Evolutionary conservation across 148 eudicot genomes (phyloP).

Genomic region (Vaccinium darrowii): DNA sequence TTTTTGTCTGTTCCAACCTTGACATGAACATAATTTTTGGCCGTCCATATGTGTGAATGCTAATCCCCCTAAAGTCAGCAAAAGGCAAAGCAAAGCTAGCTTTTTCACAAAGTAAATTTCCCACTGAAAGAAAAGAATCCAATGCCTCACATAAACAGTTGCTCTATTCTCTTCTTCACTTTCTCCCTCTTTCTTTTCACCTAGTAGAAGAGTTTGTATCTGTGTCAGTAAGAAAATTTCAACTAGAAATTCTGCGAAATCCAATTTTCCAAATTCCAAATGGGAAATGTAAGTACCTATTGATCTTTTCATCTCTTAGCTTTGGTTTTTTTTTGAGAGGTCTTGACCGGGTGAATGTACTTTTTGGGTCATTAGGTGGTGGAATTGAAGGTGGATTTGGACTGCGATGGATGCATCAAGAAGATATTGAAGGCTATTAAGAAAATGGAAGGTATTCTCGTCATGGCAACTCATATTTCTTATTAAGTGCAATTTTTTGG

Average conservation of each 20-base stretch:
- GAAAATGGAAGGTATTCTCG: conserved; percentile 68
- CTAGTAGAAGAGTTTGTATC: background rate
- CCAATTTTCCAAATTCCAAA: background rate
- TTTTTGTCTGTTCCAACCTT: conserved; percentile 5
- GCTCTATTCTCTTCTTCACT: background rate
- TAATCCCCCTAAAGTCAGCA: conserved; percentile 17
- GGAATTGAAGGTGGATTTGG: conserved; percentile 86
- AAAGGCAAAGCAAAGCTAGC: conserved; percentile 14
- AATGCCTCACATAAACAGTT: background rate
- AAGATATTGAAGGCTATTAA: conserved; percentile 89
- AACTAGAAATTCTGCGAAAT: background rate
- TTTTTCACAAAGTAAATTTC: conserved; percentile 15
- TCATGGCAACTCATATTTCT: background rate
- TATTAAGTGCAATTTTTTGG: background rate
- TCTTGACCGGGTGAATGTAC: background rate
- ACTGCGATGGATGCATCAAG: conserved; percentile 95
- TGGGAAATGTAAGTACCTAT: conserved; percentile 25
- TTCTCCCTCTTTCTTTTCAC: background rate
- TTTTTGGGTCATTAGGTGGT: conserved; percentile 48
- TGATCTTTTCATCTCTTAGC: background rate
- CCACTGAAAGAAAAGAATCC: conserved; percentile 18
- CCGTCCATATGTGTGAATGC: conserved; percentile 14
- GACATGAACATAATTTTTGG: conserved; percentile 11
- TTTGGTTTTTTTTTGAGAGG: background rate
- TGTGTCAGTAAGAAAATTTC: background rate